Evolutionary conservation across 306 rosid genomes (phyloP), one percentile per base, ranked within the genome.

Genomic region (Castanospermum australe): DNA sequence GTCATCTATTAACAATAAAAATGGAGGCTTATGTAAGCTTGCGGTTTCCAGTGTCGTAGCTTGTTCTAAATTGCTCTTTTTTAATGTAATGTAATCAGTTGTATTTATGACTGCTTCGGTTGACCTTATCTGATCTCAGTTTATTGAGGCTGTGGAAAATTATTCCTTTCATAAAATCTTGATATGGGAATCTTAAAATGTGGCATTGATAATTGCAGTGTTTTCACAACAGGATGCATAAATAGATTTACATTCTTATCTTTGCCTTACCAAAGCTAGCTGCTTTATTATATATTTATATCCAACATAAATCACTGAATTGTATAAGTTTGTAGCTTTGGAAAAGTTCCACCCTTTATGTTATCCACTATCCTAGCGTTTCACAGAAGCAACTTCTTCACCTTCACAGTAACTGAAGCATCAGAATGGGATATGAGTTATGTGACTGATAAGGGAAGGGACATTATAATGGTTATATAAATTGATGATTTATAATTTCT

Each of bases 71-170:
- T 71, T 33, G 20, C 25, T 33, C 47, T 18, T 28, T 20, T 12
- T 28, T 35, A 18, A 41, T 39, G 9, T 17, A 20, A 9, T 32
- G 62, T 17, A 38, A n/a, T 66, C 48, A 14, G 48, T 39, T 60
- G 62, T 62, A 48, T 70, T 61, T 50, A 5, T 7, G 61, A 45
- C 30, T 64, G 22, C 54, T 71, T 56, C 8, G 1, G 47, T 77
- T 65, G 80, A 85, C 57, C 42, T 50, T 28, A 50, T 68, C 20
- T 62, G 75, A 62, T 71, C 32, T 59, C 25, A 18, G 64, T 51
- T 71, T 54, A 4, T 3, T 4, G 35, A 17, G 36, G 42, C 42
- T n/a, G 60, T 67, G 57, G 33, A 44, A 55, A 18, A 64, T 13
- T 10, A 39, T 36, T 55, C 18, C 3, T 62, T 63, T 71, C 17